These are phyloP conservation scores for Vararia minispora DNA, from an alignment of 768 basidiomycete genomes.

Conservation along the genomic window DNA sequence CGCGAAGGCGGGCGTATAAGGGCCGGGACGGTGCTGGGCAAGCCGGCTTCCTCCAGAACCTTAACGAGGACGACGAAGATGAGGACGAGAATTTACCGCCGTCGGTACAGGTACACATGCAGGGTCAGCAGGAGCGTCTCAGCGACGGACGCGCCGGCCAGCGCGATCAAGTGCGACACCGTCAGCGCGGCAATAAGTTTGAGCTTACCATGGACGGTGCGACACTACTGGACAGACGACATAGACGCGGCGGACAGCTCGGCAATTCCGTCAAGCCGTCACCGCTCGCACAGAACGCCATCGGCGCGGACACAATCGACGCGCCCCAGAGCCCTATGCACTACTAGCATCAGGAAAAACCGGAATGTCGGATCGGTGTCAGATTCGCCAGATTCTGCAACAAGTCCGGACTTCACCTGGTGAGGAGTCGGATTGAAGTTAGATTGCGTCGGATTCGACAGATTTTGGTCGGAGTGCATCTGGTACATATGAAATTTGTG, in stretches of 20 bases:
- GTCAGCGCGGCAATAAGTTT: slow-evolving; percentile 33
- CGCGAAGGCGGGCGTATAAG: slow-evolving; percentile 71
- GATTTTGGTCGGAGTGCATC: too few species aligned
- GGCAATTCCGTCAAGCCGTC: slow-evolving; percentile 20
- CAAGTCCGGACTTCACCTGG: too few species aligned
- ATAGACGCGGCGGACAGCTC: slow-evolving; percentile 25
- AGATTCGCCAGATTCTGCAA: too few species aligned
- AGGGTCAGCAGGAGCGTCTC: slow-evolving; percentile 7
- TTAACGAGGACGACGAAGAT: slow-evolving; percentile 92
- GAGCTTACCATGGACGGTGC: slow-evolving; percentile 83
- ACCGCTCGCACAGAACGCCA: slow-evolving; percentile 23
- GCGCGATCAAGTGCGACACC: slow-evolving; percentile 39
- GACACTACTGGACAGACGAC: slow-evolving; percentile 71
- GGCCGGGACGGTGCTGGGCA: slow-evolving; percentile 71
- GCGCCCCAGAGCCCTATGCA: slow-evolving; percentile 16
- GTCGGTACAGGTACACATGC: slow-evolving; percentile 12
- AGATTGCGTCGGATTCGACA: too few species aligned
- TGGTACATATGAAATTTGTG: too few species aligned
- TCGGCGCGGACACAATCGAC: slow-evolving; percentile 8
- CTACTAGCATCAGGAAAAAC: too few species aligned
- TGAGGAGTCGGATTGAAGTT: too few species aligned
- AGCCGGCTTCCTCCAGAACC: slow-evolving; percentile 60
- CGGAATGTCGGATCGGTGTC: too few species aligned
- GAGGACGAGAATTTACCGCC: slow-evolving; percentile 31
- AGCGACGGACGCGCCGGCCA: slow-evolving; percentile 64